Evolutionary conservation across 192 early-diverging fungal genomes (phyloP), one percentile per base, ranked within the genome.

Genomic region (Lunasporangiospora selenospora): DNA sequence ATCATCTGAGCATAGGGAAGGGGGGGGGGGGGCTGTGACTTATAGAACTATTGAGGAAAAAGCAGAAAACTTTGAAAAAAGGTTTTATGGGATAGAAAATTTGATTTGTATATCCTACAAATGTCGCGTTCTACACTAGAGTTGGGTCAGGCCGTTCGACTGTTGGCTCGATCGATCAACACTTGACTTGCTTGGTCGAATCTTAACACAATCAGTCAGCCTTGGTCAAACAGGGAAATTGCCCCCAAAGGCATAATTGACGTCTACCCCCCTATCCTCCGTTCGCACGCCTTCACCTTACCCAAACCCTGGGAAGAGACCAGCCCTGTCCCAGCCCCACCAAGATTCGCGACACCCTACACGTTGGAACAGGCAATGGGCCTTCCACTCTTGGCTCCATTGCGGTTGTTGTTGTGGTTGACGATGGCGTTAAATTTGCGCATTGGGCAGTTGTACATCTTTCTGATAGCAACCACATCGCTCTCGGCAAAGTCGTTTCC

Each of bases 401-500:
- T 58, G 56, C 56, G 44, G 44, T 46, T 27, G 44, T 58, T 58
- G 55, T 58, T 45, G 41, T 45, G 32, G 56, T 58, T 47, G 44
- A 26, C 23, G 44, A 27, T 18, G 6, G 43, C 0, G 4, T 29
- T 58, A 18, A 58, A 58, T 46, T 46, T 58, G 23, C 56, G 56
- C 32, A 13, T 44, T 26, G 56, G 56, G 44, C 56, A 58, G 15
- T 47, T 46, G 56, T 58, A 58, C 56, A 58, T 58, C 33, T 21
- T 15, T 58, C 56, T 46, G 44, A 58, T 58, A 27, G 56, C 56
- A 2, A 11, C 30, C 10, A 58, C 56, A 47, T 58, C 56, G 33
- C 56, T 58, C 23, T 58, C 15, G 56, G 56, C n/a, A 24, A 58
- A 58, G 56, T 58, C 56, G 44, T 58, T 9, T 58, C 56, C 56